Percentiles rank a stretch among this genome's conserved stretches.
These are phyloP conservation scores for Scheffersomyces cryptocercus DNA, from an alignment of 1,139 yeast genomes.

Conservation along the genomic window DNA sequence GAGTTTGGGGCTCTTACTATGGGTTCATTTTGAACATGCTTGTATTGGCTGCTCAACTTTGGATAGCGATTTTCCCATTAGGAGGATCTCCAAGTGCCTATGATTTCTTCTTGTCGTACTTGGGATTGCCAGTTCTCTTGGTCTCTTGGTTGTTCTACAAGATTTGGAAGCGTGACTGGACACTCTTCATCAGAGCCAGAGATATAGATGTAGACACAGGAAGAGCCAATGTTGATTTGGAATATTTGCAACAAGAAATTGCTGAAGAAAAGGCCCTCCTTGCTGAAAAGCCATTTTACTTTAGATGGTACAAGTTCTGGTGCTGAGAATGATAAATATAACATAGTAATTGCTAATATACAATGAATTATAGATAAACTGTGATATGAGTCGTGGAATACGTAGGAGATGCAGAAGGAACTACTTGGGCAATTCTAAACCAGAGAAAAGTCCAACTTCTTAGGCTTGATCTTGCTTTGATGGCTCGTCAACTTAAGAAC, in stretches of 20 bases:
- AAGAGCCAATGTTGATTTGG: slow-evolving; percentile 24
- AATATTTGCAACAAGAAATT: slow-evolving; percentile 21
- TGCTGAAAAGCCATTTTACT: slow-evolving; percentile 20
- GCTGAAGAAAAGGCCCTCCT: slow-evolving; percentile 21
- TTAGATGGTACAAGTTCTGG: slow-evolving; percentile 20
- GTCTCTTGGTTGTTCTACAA: slow-evolving; percentile 60
- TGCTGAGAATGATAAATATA: slow-evolving; percentile 12
- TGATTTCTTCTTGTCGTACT: slow-evolving; percentile 60
- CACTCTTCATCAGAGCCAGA: slow-evolving; percentile 20
- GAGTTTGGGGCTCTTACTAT: slow-evolving; percentile 66
- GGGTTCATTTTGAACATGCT: slow-evolving; percentile 62
- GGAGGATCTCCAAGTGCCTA: slow-evolving; percentile 57
- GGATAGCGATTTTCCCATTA: slow-evolving; percentile 73
- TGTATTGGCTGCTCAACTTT: slow-evolving; percentile 77
- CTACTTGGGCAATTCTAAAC: neutral
- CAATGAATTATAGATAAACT: neutral
- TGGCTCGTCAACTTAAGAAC: slow-evolving; percentile 34
- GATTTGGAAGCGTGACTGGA: slow-evolving; percentile 56
- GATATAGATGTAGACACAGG: slow-evolving; percentile 26
- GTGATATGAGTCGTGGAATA: neutral
- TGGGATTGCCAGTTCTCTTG: slow-evolving; percentile 63
- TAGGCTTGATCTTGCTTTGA: slow-evolving; percentile 41
- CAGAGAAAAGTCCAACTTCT: slow-evolving; percentile 35
- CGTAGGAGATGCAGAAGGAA: too few relatives aligned
- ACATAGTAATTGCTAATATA: slow-evolving; percentile 3